These are phyloP conservation scores for Pichia cabralensis DNA, from an alignment of 805 yeast genomes.

Conservation along the genomic window DNA sequence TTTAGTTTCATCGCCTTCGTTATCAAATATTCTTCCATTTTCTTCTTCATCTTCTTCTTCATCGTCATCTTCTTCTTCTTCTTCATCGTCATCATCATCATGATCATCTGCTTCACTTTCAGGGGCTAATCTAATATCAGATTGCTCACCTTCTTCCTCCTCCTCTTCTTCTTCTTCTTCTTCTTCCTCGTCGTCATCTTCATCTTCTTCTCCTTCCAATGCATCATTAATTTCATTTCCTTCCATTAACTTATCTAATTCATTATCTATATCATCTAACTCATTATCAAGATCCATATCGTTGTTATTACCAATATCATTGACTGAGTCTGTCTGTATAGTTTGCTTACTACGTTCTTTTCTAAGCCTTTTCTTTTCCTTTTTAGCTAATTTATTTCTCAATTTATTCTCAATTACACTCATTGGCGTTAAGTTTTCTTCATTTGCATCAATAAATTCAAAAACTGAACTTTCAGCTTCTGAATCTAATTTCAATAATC, in stretches of 20 bases:
- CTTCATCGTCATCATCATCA: conserved; percentile 35
- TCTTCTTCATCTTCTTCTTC: conserved; percentile 33
- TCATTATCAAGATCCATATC: conserved; percentile 27
- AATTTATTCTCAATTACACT: conserved; percentile 23
- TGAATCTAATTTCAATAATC: conserved; percentile 62
- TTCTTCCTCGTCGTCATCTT: conserved; percentile 34
- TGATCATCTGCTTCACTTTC: conserved; percentile 22
- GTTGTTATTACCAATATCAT: conserved; percentile 18
- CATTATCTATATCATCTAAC: conserved; percentile 22
- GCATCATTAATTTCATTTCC: conserved; percentile 31
- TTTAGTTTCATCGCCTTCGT: conserved; percentile 39
- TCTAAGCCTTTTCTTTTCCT: conserved; percentile 15
- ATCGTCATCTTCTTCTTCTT: conserved; percentile 17
- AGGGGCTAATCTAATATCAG: conserved; percentile 35
- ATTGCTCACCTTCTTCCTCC: conserved; percentile 18
- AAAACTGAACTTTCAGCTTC: conserved; percentile 75
- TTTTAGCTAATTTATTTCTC: conserved; percentile 15
- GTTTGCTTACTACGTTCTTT: conserved; percentile 6
- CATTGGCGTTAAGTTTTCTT: conserved; percentile 23
- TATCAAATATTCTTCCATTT: conserved; percentile 39
- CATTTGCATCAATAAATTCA: conserved; percentile 50
- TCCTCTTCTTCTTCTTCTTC: conserved; percentile 43
- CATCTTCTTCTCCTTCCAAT: conserved; percentile 34
- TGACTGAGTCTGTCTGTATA: neutral
- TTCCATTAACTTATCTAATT: conserved; percentile 14